Base-by-base conservation (phyloP, 257 asterid genomes). In the Coffea eugenioides region DNA sequence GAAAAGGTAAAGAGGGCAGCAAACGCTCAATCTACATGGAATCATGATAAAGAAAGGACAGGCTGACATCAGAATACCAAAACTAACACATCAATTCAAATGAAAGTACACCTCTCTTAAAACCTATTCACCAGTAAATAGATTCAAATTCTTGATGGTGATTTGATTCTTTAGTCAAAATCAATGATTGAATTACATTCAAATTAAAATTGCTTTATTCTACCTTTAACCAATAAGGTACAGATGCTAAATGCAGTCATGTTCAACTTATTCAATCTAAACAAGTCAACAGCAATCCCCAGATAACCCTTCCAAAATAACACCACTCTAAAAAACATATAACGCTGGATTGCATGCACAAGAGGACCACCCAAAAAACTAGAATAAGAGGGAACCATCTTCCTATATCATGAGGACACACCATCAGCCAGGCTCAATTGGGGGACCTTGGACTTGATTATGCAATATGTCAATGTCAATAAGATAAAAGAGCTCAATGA, bases 1-100 rank as follows among this genome's bases (percentile, higher is more conserved):
- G 31, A 82, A 68, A 79, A 83, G 80, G 73, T 11, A 81, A 86
- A 83, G 51, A 52, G 74, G 57, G 45, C 57, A 49, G 57, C 45
- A 20, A 72, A 59, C 57, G 23, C 45, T 79, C 48, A 46, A 56
- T 18, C 71, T 21, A 10, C 73, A 76, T 12, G 20, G 61, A 59
- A 71, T 51, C 52, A 23, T 27, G 21, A 62, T 12, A 9, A 65
- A 46, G 20, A 71, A 61, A 36, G 20, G 1, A 52, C 34, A 36
- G 21, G 45, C 41, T 21, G 34, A 49, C n/a, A 73, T 2, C 65
- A 57, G 23, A 57, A 57, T 18, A 57, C 25, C 25, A 31, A 52
- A 74, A 27, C 43, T 8, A 48, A 31, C n/a, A 54, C 11, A 34
- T 52, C 25, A 25, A 25, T 2, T 21, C 45, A 64, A 75, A 75